Conservation (phyloP, 805 yeast species). For the Huiozyma naganishii region DNA sequence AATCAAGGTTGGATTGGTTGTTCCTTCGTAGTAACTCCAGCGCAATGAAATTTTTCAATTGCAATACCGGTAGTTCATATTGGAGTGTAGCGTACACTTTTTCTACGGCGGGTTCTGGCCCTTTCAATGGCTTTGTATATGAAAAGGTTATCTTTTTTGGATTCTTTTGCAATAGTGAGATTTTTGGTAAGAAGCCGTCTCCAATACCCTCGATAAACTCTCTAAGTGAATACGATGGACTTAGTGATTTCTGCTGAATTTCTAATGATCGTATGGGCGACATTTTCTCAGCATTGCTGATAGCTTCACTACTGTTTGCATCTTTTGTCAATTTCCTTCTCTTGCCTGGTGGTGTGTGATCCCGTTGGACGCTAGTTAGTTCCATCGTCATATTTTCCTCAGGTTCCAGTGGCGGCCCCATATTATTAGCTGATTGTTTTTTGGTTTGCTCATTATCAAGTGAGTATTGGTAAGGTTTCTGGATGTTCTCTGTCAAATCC, state of each 20-base stretch:
- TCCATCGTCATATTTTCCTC: constrained; percentile 2
- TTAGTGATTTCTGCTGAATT: neutral
- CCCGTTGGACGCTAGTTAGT: constrained; percentile 5
- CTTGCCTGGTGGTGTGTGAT: neutral
- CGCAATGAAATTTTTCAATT: constrained; percentile 43
- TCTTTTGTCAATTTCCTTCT: neutral
- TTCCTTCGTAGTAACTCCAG: constrained; percentile 43
- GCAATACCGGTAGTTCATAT: constrained; percentile 24
- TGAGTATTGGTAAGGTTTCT: too few species aligned
- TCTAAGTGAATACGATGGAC: constrained; percentile 7
- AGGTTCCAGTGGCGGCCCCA: too few species aligned
- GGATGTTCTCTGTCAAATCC: too few species aligned
- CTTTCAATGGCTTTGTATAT: constrained; percentile 1
- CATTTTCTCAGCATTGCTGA: constrained; percentile 17
- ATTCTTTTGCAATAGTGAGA: constrained; percentile 5
- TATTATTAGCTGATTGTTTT: too few species aligned
- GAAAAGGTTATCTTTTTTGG: constrained; percentile 7
- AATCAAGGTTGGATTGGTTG: constrained; percentile 36
- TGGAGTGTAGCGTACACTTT: constrained; percentile 14
- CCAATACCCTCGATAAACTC: constrained; percentile 14
- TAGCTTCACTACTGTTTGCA: neutral
- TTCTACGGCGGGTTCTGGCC: constrained; percentile 5
- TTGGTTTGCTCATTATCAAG: too few species aligned
- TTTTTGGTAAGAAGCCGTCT: constrained; percentile 12
- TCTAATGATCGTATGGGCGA: constrained; percentile 14